Evolutionary conservation across 305 asterid species (phyloP), one percentile per base, ranked within the genome.

Genomic region (Fraxinus sp.): DNA sequence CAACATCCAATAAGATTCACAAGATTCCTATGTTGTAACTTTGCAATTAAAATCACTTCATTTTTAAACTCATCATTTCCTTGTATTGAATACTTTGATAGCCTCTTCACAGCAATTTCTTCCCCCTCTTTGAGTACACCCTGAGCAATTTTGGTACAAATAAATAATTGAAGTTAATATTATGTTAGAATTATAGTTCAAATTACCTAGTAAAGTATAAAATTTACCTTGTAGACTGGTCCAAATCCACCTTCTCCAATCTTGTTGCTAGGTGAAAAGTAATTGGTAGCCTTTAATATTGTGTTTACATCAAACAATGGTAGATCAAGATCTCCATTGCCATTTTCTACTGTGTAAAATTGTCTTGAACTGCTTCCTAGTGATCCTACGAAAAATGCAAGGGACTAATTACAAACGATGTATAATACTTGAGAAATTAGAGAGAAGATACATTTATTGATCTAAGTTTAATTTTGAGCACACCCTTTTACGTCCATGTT

Each of bases 171-270:
- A 46, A 20, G 20, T 49, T 49, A 4, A 49, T 49, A 49, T 14
- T 49, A 49, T 14, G 18, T 46, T 46, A 46, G 0, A 20, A 24
- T 62, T 20, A 52, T 52, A n/a, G 24, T 52, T 55, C 2, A n/a
- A 5, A 62, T 22, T 20, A 8, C 30, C 13, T 2, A 20, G 14
- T 30, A 11, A 11, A 26, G 1, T 68, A 13, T 4, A 11, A 5
- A 7, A 78, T 57, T 28, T 78, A 66, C 82, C 82, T 79, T 79
- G 68, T 66, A 79, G 18, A 79, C 77, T 18, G 77, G 82, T 24
- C 82, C 82, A 68, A 80, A 68, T 24, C 83, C 83, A 7, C 83
- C 77, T 39, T 80, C 77, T 14, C 83, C 83, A 41, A 80, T 80
- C 32, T 68, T 80, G 43, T 79, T 79, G 11, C 46, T 0, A 0